Percentiles rank a stretch among this genome's conserved stretches.
These are phyloP conservation scores for Phycomyces blakesleeanus DNA, from an alignment of 192 early-diverging fungal genomes.

Conservation along the genomic window DNA sequence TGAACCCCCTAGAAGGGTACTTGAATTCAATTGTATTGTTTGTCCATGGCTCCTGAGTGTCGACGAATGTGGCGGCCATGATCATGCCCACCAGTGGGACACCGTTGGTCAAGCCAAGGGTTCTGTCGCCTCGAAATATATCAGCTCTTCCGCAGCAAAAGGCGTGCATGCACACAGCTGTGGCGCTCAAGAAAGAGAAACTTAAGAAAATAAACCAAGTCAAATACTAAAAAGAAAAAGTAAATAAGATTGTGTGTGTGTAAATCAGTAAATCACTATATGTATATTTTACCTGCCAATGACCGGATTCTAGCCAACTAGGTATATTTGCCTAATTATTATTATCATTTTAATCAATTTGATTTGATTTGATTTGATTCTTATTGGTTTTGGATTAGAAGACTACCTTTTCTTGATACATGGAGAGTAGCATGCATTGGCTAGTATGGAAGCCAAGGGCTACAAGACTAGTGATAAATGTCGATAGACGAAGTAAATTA, in stretches of 20 bases:
- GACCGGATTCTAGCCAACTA: slow-evolving; percentile 5
- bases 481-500: slow-evolving; percentile 2
- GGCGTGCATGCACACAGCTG: slow-evolving; percentile 5
- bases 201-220: slow-evolving; percentile 1
- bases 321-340: slow-evolving; percentile 6
- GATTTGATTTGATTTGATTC: too few relatives aligned
- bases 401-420: slow-evolving; percentile 4
- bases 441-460: slow-evolving; percentile 1
- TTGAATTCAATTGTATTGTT: slow-evolving; percentile 2
- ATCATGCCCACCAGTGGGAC: not conserved
- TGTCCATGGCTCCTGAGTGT: slow-evolving; percentile 11
- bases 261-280: not conserved
- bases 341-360: too few relatives aligned
- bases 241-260: not conserved
- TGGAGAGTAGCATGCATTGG: not conserved
- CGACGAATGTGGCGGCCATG: not conserved
- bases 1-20: slow-evolving; percentile 3
- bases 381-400: too few relatives aligned
- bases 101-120: not conserved
- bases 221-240: slow-evolving; percentile 7
- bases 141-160: slow-evolving; percentile 8
- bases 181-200: not conserved
- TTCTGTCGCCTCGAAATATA: slow-evolving; percentile 13
- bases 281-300: slow-evolving; percentile 7
- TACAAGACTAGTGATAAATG: not conserved